Percentiles rank a stretch among this genome's conserved stretches.
Conservation (phyloP, 257 asterid species). For the Plantago ovata region DNA sequence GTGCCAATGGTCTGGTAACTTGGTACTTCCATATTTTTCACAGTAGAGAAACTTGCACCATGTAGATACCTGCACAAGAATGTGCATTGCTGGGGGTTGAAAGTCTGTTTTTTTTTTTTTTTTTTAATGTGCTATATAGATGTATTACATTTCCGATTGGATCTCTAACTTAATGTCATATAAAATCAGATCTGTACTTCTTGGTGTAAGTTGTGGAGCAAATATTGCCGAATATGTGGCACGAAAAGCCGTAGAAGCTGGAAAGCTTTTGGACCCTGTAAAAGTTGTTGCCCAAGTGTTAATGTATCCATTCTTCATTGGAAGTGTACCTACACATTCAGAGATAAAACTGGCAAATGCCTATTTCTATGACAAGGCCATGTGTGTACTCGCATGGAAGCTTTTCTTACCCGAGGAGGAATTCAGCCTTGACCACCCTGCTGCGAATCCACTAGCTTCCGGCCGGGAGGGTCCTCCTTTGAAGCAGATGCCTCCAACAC, state of each 20-base stretch:
- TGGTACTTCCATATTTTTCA: neutral
- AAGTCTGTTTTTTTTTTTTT: neutral
- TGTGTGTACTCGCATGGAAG: conserved; percentile 83
- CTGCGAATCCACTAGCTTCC: conserved; percentile 67
- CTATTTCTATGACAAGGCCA: conserved; percentile 86
- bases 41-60: neutral
- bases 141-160: conserved; percentile 1
- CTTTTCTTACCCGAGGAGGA: conserved; percentile 70
- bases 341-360: conserved; percentile 83
- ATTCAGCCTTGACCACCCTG: conserved; percentile 76
- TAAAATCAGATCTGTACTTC: conserved; percentile 78
- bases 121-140: neutral
- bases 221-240: conserved; percentile 77
- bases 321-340: conserved; percentile 80
- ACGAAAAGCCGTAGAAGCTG: conserved; percentile 76
- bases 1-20: conserved; percentile 1
- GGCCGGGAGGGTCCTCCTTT: conserved; percentile 59
- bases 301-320: conserved; percentile 92
- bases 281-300: conserved; percentile 92
- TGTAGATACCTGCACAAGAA: neutral
- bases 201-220: conserved; percentile 97
- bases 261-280: conserved; percentile 79
- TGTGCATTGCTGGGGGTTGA: too few species aligned
- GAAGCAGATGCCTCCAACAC: conserved; percentile 84
- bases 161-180: conserved; percentile 8